Evolutionary conservation across 371 early-diverging fungal genomes (phyloP).

Genomic region (Mortierella sp.): DNA sequence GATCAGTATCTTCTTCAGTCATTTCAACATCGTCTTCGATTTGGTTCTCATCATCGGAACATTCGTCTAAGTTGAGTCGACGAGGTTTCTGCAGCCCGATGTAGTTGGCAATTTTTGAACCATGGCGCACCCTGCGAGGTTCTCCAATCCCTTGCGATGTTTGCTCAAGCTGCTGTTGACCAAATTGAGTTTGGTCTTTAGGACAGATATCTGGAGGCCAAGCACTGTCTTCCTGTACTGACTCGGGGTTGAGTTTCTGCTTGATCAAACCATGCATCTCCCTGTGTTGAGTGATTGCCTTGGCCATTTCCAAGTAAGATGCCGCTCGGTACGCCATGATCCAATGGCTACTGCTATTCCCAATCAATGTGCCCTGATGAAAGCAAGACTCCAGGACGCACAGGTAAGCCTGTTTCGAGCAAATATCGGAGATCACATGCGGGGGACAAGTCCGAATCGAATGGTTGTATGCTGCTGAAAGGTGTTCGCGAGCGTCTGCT

Average conservation of each 20-base stretch:
- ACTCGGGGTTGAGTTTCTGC: conserved; percentile 50
- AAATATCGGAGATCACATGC: conserved; percentile 36
- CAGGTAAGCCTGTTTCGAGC: conserved; percentile 27
- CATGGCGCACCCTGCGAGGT: not conserved
- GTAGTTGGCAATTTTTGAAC: conserved; percentile 15
- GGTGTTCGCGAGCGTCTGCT: conserved; percentile 18
- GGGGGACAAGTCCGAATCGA: conserved; percentile 22
- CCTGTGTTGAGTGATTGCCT: conserved; percentile 60
- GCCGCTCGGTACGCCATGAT: conserved; percentile 18
- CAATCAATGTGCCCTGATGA: conserved; percentile 25
- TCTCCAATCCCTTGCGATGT: not conserved
- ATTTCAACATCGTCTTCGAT: not conserved
- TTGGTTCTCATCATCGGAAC: not conserved
- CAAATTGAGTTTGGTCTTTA: not conserved
- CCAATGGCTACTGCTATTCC: not conserved
- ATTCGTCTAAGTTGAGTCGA: conserved; percentile 25
- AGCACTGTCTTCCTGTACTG: conserved; percentile 30
- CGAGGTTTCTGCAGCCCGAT: conserved; percentile 33
- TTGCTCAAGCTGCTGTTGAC: not conserved
- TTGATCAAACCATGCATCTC: conserved; percentile 62
- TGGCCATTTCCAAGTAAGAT: conserved; percentile 59
- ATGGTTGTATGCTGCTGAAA: conserved; percentile 20
- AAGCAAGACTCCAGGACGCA: conserved; percentile 44
- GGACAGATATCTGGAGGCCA: conserved; percentile 52
- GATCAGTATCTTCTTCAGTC: not conserved